phyloP scores from a whole-genome alignment of 331 rosid genomes.

The Telfairia occidentalis region DNA sequence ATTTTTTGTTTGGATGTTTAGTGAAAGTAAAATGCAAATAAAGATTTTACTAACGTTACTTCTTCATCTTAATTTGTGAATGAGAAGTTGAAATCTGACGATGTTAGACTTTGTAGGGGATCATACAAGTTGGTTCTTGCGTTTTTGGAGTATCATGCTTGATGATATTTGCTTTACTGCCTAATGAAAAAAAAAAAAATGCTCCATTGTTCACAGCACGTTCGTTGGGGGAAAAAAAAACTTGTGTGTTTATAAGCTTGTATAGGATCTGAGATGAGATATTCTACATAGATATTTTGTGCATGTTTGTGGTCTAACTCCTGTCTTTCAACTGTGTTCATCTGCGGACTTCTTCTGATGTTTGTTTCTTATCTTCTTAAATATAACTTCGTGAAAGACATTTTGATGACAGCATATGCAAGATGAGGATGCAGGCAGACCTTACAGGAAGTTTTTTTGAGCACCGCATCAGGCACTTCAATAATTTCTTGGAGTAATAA shows the following conservation, averaged over 20 bases:
- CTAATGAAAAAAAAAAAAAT: neutral
- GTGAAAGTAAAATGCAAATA: neutral
- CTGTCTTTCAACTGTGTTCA: neutral
- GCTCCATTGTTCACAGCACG: neutral
- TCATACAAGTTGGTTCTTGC: neutral
- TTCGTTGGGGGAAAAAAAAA: neutral
- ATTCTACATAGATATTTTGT: neutral
- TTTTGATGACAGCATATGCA: slow-evolving; percentile 70
- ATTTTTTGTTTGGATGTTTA: neutral
- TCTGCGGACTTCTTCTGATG: neutral
- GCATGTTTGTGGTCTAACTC: neutral
- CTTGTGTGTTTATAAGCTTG: neutral
- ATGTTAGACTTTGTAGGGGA: neutral
- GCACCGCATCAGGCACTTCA: neutral
- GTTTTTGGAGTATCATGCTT: neutral
- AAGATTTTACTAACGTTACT: neutral
- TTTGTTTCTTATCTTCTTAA: neutral
- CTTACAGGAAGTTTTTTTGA: slow-evolving; percentile 81
- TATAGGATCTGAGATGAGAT: neutral
- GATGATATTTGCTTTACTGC: neutral
- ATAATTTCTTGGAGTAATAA: neutral
- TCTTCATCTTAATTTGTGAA: neutral
- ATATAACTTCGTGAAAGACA: neutral
- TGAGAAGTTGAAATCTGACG: neutral
- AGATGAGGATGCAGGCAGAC: slow-evolving; percentile 89